These are phyloP conservation scores for Boletellus emodensis DNA, from an alignment of 768 basidiomycete genomes.

Conservation along the genomic window DNA sequence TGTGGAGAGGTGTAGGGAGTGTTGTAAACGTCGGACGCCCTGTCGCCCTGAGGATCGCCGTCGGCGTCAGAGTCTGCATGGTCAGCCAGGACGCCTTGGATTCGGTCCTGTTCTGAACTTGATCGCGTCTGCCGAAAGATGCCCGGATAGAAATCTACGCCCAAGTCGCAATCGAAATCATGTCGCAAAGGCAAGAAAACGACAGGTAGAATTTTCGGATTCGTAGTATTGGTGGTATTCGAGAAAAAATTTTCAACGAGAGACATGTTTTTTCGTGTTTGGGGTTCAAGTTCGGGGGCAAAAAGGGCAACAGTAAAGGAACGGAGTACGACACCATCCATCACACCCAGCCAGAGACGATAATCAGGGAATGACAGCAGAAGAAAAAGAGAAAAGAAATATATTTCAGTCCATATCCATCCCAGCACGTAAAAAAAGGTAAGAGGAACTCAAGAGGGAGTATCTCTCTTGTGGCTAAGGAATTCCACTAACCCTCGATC, in stretches of 20 bases:
- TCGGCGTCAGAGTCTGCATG: conserved; percentile 1
- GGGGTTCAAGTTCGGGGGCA: not conserved
- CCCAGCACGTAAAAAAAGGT: conserved; percentile 37
- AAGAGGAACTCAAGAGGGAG: conserved; percentile 53
- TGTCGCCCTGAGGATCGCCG: conserved; percentile 4
- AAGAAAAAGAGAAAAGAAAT: conserved; percentile 46
- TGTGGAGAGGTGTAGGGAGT: conserved; percentile 23
- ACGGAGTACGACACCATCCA: conserved; percentile 9
- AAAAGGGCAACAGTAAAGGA: not conserved
- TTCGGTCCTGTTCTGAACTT: not conserved
- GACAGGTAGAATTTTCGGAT: conserved; percentile 11
- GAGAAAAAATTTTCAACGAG: not conserved
- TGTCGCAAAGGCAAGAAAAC: conserved; percentile 1
- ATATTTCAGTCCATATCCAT: conserved; percentile 77
- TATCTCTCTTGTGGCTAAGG: conserved; percentile 22
- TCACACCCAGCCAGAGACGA: conserved; percentile 10
- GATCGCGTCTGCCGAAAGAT: not conserved
- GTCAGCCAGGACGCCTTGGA: not conserved
- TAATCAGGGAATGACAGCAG: conserved; percentile 33
- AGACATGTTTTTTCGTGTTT: conserved; percentile 11
- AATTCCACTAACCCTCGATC: conserved; percentile 81
- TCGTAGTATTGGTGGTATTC: conserved; percentile 10
- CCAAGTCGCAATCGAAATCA: conserved; percentile 10
- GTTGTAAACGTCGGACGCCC: conserved; percentile 18
- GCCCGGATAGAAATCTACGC: conserved; percentile 2